Base-by-base conservation (phyloP, 2,329 filamentous ascomycete species). In the Helotiales sp. region DNA sequence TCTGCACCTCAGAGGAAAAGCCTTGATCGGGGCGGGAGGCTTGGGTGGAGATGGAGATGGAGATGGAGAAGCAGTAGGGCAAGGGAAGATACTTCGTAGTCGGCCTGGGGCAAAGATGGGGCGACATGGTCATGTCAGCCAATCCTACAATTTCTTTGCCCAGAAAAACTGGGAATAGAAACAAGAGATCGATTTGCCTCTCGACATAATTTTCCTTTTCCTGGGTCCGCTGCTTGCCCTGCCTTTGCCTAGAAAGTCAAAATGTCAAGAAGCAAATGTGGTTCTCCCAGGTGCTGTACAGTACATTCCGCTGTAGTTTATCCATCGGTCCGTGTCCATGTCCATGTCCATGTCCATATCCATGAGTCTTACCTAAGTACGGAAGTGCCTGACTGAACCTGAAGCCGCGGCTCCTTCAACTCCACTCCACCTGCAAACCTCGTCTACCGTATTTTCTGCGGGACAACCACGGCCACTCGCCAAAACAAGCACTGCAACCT, bases 21-120 rank as follows among this genome's bases (percentile, higher is more conserved):
- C 59, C 59, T 61, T 61, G 43, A 61, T 50, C 59, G 43, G 30
- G 30, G 45, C 59, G 43, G 28, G 43, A 49, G 43, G 59, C 59
- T 50, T 61, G 28, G 45, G 59, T 59, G 55, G 55, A n/a, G n/a
- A n/a, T n/a, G n/a, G n/a, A n/a, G n/a, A n/a, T n/a, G n/a, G n/a
- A n/a, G n/a, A n/a, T n/a, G n/a, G n/a, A 59, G 59, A 57, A 57
- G 50, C 40, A 54, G 17, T 28, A 34, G 30, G 15, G 28, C 13
- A 34, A 34, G 30, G 28, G 8, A 34, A 15, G 26, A 15, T 34
- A n/a, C 15, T 13, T 37, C 40, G n/a, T n/a, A 45, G 43, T 50
- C 43, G 59, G 58, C 30, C 13, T 57, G 40, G 43, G 34, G 40
- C 26, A 49, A 49, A 50, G 28, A 34, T 37, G 59, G 59, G 45